phyloP scores from a whole-genome alignment of 2,329 filamentous ascomycete genomes.

The Colletotrichum musicola region DNA sequence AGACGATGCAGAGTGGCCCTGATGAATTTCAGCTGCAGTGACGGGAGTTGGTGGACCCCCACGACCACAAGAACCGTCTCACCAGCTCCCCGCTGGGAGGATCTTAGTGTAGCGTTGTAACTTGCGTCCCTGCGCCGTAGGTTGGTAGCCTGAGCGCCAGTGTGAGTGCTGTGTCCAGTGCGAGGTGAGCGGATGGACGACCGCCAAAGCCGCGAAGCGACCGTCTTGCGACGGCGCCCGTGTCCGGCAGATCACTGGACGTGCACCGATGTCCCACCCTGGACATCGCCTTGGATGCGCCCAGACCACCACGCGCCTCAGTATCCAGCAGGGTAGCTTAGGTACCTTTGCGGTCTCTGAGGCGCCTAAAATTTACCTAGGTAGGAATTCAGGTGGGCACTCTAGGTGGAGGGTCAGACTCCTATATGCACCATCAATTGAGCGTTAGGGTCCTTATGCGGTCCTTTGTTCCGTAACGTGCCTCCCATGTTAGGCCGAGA shows the following conservation, averaged over 20 bases:
- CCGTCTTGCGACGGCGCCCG: slow-evolving; percentile 28
- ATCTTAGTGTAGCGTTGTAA: no score
- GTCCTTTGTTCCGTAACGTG: slow-evolving; percentile 5
- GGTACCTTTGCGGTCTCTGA: no score
- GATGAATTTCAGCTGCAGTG: slow-evolving; percentile 21
- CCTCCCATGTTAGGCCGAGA: slow-evolving; percentile 14
- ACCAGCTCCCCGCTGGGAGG: slow-evolving; percentile 15
- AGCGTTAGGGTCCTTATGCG: background rate
- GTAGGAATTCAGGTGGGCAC: no score
- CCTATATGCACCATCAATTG: no score
- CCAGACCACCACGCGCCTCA: background rate
- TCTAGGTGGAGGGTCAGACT: no score
- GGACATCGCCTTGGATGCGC: background rate
- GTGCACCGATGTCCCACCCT: slow-evolving; percentile 5
- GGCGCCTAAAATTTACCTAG: no score
- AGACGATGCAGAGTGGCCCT: slow-evolving; percentile 3
- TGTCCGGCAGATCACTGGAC: slow-evolving; percentile 36
- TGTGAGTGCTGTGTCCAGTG: background rate
- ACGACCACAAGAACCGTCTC: slow-evolving; percentile 18
- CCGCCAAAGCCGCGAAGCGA: slow-evolving; percentile 27
- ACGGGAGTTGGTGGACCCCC: slow-evolving; percentile 25
- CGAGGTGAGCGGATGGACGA: background rate
- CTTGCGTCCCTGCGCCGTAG: no score
- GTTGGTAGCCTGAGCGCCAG: slow-evolving; percentile 7
- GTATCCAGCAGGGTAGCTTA: background rate